Percentiles rank a stretch among this genome's conserved stretches.
Conservation (phyloP, 192 early-diverging fungal genomes). For the Dimargaris cristalligena region DNA sequence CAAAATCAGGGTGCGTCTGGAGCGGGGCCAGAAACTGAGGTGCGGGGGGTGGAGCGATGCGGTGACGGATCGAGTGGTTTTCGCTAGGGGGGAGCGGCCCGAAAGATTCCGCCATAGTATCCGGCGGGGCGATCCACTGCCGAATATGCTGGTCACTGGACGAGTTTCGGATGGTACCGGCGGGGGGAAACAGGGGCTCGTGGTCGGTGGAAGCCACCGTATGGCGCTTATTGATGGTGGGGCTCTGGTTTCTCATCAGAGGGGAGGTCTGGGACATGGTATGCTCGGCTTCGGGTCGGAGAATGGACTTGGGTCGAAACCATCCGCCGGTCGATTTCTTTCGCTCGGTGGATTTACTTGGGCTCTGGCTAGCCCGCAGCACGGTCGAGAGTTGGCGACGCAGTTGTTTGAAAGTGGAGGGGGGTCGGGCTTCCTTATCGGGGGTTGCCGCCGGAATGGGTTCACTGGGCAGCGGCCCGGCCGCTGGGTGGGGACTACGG, state of each 20-base stretch:
- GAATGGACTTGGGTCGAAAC: too few species aligned
- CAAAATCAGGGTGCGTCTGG: neutral
- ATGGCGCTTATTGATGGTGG: neutral
- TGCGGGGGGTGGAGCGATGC: neutral
- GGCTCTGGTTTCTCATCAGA: neutral
- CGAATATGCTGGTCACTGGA: neutral
- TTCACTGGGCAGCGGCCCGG: too few species aligned
- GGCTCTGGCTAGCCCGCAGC: neutral
- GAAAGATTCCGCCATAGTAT: too few species aligned
- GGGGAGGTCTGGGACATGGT: too few species aligned
- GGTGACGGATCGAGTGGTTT: neutral
- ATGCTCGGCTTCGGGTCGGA: too few species aligned
- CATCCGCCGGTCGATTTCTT: too few species aligned
- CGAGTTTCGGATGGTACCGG: neutral
- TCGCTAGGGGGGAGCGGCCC: too few species aligned
- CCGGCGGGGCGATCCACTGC: too few species aligned
- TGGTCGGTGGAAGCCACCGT: neutral
- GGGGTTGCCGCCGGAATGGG: neutral
- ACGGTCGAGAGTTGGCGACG: slow-evolving; percentile 8
- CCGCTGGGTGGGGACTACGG: too few species aligned
- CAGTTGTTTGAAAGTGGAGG: slow-evolving; percentile 8
- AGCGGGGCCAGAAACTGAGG: neutral
- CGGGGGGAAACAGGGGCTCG: neutral
- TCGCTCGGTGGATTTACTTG: too few species aligned
- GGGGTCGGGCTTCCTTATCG: neutral